Evolutionary conservation across 1,284 basidiomycete genomes (phyloP).

Genomic region (Mycena citricolor): DNA sequence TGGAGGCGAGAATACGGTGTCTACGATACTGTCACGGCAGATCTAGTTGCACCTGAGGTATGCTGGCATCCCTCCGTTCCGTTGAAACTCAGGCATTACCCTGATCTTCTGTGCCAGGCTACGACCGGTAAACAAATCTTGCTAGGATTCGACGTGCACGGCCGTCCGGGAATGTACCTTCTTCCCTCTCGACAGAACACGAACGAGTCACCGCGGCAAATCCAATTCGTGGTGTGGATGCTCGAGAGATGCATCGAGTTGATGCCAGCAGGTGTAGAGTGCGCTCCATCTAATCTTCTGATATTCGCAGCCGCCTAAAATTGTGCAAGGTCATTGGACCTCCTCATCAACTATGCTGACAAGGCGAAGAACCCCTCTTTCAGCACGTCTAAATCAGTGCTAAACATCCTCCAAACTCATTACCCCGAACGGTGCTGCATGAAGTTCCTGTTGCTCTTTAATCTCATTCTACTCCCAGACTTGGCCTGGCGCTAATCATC

Average conservation of each 20-base stretch:
- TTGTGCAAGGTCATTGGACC: conserved; percentile 53
- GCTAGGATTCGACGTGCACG: conserved; percentile 71
- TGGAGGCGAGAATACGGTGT: conserved; percentile 77
- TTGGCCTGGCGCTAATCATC: conserved; percentile 81
- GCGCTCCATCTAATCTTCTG: conserved; percentile 28
- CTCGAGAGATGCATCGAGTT: conserved; percentile 71
- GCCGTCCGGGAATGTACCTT: conserved; percentile 77
- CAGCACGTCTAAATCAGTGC: conserved; percentile 58
- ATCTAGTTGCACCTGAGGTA: conserved; percentile 71
- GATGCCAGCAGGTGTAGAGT: conserved; percentile 79
- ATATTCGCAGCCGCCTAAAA: neutral
- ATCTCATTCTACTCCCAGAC: too few species aligned
- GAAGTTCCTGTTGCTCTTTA: too few species aligned
- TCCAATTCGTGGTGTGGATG: conserved; percentile 76
- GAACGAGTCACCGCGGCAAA: conserved; percentile 68
- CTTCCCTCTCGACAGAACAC: conserved; percentile 85
- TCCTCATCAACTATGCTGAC: conserved; percentile 86
- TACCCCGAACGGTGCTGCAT: conserved; percentile 94
- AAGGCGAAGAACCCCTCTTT: conserved; percentile 76
- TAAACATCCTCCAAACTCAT: conserved; percentile 83
- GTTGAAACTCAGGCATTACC: neutral
- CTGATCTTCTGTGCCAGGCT: conserved; percentile 40
- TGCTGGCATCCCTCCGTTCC: neutral
- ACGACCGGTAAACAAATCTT: conserved; percentile 73
- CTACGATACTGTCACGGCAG: conserved; percentile 55